Conservation (phyloP, 306 rosid species). For the Hippophae rhamnoides region DNA sequence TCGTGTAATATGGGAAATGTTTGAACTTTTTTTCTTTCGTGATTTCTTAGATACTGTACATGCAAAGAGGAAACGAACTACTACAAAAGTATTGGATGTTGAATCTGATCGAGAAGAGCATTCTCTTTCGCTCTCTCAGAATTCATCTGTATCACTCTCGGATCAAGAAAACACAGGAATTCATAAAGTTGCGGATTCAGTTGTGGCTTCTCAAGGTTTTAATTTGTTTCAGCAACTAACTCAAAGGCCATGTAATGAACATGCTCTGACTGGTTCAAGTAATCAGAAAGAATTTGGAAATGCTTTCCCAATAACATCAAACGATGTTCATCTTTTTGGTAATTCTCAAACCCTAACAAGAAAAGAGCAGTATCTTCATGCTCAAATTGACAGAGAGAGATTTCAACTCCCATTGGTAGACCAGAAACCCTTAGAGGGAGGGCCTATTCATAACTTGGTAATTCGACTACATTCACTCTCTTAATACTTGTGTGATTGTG, state of each 20-base stretch:
- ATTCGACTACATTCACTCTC: not conserved
- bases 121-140: slow-evolving; percentile 77
- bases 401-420: slow-evolving; percentile 19
- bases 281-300: slow-evolving; percentile 23
- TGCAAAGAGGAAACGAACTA: slow-evolving; percentile 67
- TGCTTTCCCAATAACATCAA: slow-evolving; percentile 20
- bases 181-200: slow-evolving; percentile 31
- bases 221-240: slow-evolving; percentile 31
- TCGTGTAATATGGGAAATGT: not conserved
- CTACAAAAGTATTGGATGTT: slow-evolving; percentile 48
- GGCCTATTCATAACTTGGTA: slow-evolving; percentile 39
- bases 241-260: slow-evolving; percentile 28
- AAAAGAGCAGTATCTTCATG: slow-evolving; percentile 25
- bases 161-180: slow-evolving; percentile 71
- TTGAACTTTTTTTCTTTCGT: not conserved
- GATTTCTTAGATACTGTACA: slow-evolving; percentile 45
- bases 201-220: slow-evolving; percentile 39
- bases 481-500: not conserved
- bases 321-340: slow-evolving; percentile 31
- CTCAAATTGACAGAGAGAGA: slow-evolving; percentile 25
- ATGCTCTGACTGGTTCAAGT: slow-evolving; percentile 20
- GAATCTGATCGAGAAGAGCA: slow-evolving; percentile 94
- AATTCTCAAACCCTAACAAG: slow-evolving; percentile 36
- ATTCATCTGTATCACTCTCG: slow-evolving; percentile 77
- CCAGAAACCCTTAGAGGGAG: slow-evolving; percentile 20